Conservation (phyloP, 2,329 filamentous ascomycete species). For the Neurospora crassa region DNA sequence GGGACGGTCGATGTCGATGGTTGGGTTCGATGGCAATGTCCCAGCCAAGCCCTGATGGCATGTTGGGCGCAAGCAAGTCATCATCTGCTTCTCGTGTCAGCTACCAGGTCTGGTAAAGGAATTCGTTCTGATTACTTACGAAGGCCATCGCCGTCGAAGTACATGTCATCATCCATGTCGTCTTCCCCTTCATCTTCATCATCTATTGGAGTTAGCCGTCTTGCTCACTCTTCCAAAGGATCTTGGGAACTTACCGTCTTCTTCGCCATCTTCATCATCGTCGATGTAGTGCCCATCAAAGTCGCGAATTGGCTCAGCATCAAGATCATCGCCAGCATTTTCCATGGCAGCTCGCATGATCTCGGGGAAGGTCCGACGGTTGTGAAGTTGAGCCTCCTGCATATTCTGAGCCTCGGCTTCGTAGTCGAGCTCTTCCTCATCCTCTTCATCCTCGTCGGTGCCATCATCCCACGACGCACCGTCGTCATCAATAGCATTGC, state of each 20-base stretch:
- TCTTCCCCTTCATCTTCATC: conserved; percentile 63
- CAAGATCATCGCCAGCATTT: conserved; percentile 37
- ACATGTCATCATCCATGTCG: conserved; percentile 55
- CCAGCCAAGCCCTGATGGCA: conserved; percentile 45
- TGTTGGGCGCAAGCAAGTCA: conserved; percentile 32
- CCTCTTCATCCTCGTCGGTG: conserved; percentile 36
- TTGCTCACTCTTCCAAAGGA: background rate
- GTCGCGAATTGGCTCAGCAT: conserved; percentile 41
- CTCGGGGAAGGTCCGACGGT: conserved; percentile 35
- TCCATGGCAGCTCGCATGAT: conserved; percentile 48
- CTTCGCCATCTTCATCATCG: conserved; percentile 49
- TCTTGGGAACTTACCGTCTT: conserved; percentile 41
- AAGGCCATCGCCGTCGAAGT: conserved; percentile 51
- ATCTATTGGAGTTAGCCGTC: conserved; percentile 33
- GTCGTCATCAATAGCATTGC: conserved; percentile 47
- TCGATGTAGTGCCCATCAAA: conserved; percentile 44
- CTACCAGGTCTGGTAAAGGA: conserved; percentile 4
- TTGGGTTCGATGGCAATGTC: conserved; percentile 44
- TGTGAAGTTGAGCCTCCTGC: conserved; percentile 40
- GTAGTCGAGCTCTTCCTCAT: conserved; percentile 35
- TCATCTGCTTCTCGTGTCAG: conserved; percentile 22
- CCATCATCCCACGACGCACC: conserved; percentile 23
- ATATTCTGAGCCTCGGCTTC: conserved; percentile 46
- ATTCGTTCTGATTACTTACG: conserved; percentile 31
- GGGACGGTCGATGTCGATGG: conserved; percentile 45